phyloP scores from a whole-genome alignment of 371 early-diverging fungal genomes.

The Saksenaea vasiformis region DNA sequence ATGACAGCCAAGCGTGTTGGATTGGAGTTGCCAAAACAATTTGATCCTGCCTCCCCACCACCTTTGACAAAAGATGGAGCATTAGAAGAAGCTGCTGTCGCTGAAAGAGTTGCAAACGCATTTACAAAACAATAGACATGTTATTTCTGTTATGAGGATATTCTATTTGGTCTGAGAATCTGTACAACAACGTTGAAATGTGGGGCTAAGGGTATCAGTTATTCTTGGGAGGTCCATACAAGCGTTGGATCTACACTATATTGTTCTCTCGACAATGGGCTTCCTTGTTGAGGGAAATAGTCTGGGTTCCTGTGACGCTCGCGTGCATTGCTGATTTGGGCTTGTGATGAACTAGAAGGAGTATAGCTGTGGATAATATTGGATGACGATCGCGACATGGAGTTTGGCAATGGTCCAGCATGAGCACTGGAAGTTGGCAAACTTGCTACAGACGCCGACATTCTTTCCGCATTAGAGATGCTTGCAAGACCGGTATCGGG shows the following conservation, averaged over 20 bases:
- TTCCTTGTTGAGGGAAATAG: background rate
- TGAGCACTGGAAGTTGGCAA: background rate
- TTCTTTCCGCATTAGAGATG: constrained; percentile 5
- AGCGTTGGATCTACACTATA: background rate
- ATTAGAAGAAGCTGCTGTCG: background rate
- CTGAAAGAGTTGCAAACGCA: background rate
- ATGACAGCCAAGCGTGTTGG: constrained; percentile 53
- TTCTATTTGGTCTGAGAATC: background rate
- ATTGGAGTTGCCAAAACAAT: constrained; percentile 42
- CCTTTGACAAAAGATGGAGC: background rate
- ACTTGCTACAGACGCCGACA: background rate
- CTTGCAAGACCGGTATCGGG: constrained; percentile 25
- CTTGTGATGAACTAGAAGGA: constrained; percentile 10
- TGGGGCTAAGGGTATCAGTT: background rate
- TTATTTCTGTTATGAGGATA: background rate
- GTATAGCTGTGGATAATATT: constrained; percentile 23
- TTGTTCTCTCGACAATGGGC: background rate
- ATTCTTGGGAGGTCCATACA: background rate
- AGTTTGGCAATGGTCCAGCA: background rate
- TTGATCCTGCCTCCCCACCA: constrained; percentile 26
- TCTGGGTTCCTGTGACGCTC: background rate
- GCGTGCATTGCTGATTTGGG: background rate
- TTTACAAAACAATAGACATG: background rate
- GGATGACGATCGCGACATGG: constrained; percentile 16
- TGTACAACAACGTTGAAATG: background rate